phyloP scores from a whole-genome alignment of 108 stramenopile genomes.

The Conticribra guillardii region DNA sequence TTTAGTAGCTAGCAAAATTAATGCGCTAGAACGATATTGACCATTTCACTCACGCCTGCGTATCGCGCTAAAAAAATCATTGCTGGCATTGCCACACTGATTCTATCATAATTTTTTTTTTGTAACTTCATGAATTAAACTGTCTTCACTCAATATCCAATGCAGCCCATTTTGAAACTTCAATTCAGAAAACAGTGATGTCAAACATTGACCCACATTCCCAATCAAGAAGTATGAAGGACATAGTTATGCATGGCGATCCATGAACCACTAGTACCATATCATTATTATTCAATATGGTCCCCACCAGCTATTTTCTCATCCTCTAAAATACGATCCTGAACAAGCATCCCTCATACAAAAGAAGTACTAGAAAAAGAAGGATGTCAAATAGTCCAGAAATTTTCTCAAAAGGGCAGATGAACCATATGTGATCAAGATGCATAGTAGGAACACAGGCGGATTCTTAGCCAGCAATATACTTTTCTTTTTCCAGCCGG shows the following conservation, averaged over 20 bases:
- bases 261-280: constrained; percentile 22
- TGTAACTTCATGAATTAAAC: neutral
- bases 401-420: constrained; percentile 5
- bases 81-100: neutral
- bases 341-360: constrained; percentile 14
- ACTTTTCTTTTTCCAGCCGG: constrained; percentile 37
- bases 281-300: constrained; percentile 34
- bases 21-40: too few species aligned
- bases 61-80: too few species aligned
- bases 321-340: constrained; percentile 20
- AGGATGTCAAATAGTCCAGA: neutral
- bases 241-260: constrained; percentile 15
- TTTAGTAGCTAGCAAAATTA: too few species aligned
- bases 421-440: constrained; percentile 21
- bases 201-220: neutral
- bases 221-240: constrained; percentile 20
- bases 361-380: constrained; percentile 12
- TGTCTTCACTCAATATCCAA: neutral
- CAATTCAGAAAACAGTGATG: neutral
- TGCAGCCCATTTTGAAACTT: neutral
- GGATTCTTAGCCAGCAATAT: constrained; percentile 23
- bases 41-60: too few species aligned
- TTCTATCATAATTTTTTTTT: neutral
- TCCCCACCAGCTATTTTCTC: constrained; percentile 33
- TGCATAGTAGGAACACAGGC: constrained; percentile 22